A percentile compares a stretch with the other conserved stretches of the same genome.
phyloP scores from a whole-genome alignment of 1,284 basidiomycete species.

The Fistulinella cinereoalba region DNA sequence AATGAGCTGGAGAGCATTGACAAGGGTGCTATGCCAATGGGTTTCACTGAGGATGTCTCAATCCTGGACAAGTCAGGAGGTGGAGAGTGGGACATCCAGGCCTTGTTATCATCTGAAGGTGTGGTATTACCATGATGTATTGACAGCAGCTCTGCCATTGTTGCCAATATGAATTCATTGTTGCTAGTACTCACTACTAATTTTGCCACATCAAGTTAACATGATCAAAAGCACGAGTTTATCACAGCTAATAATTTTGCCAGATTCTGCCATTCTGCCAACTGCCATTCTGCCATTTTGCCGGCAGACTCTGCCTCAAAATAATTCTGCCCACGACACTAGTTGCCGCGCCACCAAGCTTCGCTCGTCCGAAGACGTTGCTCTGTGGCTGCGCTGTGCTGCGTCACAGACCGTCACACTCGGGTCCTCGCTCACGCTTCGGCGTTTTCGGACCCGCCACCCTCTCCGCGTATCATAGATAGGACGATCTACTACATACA shows the following conservation, averaged over 20 bases:
- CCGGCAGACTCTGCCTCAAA: slow-evolving; percentile 6
- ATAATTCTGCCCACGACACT: background rate
- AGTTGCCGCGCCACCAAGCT: too few relatives aligned
- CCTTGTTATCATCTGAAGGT: slow-evolving; percentile 5
- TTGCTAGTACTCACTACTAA: background rate
- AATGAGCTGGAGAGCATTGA: slow-evolving; percentile 5
- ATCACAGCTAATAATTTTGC: background rate
- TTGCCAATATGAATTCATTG: background rate
- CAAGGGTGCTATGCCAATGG: slow-evolving; percentile 1
- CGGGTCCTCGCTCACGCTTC: too few relatives aligned
- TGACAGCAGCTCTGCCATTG: background rate
- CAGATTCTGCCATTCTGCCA: background rate
- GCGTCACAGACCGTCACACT: too few relatives aligned
- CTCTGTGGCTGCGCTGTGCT: too few relatives aligned
- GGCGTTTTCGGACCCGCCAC: too few relatives aligned
- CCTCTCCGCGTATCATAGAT: too few relatives aligned
- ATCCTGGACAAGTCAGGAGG: slow-evolving; percentile 1
- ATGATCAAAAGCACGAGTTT: background rate
- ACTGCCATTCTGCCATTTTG: background rate
- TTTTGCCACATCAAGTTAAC: background rate
- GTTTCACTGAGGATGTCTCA: slow-evolving; percentile 8
- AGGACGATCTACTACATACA: too few relatives aligned
- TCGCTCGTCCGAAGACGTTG: too few relatives aligned
- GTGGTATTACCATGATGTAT: background rate
- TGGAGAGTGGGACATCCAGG: slow-evolving; percentile 5